These are phyloP conservation scores for Irpex lacteus DNA, from an alignment of 1,284 basidiomycete species.

Conservation along the genomic window DNA sequence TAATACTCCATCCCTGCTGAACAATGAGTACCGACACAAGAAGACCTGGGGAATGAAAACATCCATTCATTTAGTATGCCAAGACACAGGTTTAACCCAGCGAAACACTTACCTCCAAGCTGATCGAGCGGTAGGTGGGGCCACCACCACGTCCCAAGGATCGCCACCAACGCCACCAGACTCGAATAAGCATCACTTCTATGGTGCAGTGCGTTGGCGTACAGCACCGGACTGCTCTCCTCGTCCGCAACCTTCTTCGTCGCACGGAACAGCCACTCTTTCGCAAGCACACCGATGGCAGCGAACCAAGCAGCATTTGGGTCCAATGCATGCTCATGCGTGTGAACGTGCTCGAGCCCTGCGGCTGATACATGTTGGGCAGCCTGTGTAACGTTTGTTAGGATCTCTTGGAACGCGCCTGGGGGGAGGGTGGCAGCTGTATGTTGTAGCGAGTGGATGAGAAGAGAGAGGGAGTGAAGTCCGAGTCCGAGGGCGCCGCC, in stretches of 20 bases:
- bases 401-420: constrained; percentile 57
- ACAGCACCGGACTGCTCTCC: constrained; percentile 86
- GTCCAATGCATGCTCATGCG: constrained; percentile 74
- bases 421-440: constrained; percentile 54
- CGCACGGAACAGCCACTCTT: constrained; percentile 91
- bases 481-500: constrained; percentile 92
- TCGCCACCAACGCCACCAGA: constrained; percentile 84
- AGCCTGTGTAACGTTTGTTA: constrained; percentile 53
- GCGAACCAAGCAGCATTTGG: constrained; percentile 98
- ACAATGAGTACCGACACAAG: constrained; percentile 90
- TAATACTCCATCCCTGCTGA: constrained; percentile 75
- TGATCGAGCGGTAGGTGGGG: constrained; percentile 92
- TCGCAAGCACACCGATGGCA: constrained; percentile 71
- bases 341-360: constrained; percentile 34
- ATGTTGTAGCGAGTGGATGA: constrained; percentile 66
- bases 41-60: constrained; percentile 47
- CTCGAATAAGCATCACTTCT: constrained; percentile 93
- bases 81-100: not conserved
- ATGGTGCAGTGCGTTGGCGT: constrained; percentile 93
- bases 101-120: constrained; percentile 68
- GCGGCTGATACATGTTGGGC: constrained; percentile 49
- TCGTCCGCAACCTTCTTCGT: constrained; percentile 88
- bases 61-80: constrained; percentile 8
- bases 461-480: constrained; percentile 86
- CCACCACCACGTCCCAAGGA: constrained; percentile 82